Percentiles rank a stretch among this genome's conserved stretches.
Evolutionary conservation across 2,329 filamentous ascomycete species (phyloP).

Genomic region (Microsporum ferrugineum): DNA sequence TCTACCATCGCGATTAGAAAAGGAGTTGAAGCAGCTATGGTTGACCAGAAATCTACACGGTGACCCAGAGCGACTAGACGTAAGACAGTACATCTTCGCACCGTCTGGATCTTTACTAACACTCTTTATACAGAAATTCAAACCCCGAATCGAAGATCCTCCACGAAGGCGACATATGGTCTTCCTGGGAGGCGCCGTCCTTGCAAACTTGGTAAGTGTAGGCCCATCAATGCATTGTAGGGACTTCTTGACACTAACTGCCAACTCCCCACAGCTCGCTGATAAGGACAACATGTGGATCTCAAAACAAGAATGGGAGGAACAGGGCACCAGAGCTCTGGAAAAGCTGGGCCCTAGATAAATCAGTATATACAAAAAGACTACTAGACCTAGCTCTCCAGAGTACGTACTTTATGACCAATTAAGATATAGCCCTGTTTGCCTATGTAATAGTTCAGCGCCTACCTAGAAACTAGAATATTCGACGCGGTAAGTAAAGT

Average conservation of each 20-base stretch:
- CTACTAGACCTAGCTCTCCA: background rate
- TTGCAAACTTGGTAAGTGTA: slow-evolving; percentile 70
- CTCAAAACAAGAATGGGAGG: slow-evolving; percentile 90
- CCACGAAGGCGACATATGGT: slow-evolving; percentile 96
- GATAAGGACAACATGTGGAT: slow-evolving; percentile 99
- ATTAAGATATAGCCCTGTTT: background rate
- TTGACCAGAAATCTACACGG: slow-evolving; percentile 80
- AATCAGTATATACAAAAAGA: slow-evolving; percentile 9
- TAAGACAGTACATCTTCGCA: slow-evolving; percentile 25
- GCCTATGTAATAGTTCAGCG: background rate
- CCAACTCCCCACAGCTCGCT: slow-evolving; percentile 53
- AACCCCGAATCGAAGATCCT: slow-evolving; percentile 97
- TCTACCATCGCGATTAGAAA: slow-evolving; percentile 85
- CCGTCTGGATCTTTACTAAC: background rate
- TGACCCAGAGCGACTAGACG: slow-evolving; percentile 78
- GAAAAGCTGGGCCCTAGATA: slow-evolving; percentile 90
- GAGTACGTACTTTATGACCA: background rate
- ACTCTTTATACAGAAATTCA: slow-evolving; percentile 65
- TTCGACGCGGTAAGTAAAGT: background rate
- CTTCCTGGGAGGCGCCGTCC: slow-evolving; percentile 90
- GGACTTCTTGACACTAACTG: slow-evolving; percentile 10
- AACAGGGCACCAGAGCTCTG: slow-evolving; percentile 71
- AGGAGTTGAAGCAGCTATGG: slow-evolving; percentile 98
- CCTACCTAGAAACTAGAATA: background rate
- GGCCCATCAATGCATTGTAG: slow-evolving; percentile 4